A percentile compares a stretch with the other conserved stretches of the same genome.
phyloP scores from a whole-genome alignment of 768 basidiomycete species.

The Phylloporus arenicola region DNA sequence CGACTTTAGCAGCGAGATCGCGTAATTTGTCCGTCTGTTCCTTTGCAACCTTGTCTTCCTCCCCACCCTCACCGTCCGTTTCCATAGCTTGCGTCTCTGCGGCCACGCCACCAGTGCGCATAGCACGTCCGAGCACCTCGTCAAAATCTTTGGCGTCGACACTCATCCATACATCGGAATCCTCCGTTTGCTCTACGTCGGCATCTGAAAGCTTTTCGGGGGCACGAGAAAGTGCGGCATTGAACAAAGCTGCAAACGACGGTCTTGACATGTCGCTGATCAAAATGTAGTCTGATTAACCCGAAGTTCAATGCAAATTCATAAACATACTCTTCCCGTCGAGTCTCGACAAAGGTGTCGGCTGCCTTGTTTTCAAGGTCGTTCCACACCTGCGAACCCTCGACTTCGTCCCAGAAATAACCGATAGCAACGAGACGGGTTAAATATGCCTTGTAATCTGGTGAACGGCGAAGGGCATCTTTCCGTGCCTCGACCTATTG shows the following conservation, averaged over 20 bases:
- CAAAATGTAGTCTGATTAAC: conserved; percentile 5
- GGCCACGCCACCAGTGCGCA: conserved; percentile 11
- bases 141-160: conserved; percentile 75
- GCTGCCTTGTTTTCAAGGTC: conserved; percentile 67
- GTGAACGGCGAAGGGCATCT: conserved; percentile 60
- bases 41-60: conserved; percentile 45
- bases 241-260: conserved; percentile 73
- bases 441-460: conserved; percentile 69
- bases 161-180: conserved; percentile 82
- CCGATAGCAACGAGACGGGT: conserved; percentile 54
- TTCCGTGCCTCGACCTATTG: conserved; percentile 57
- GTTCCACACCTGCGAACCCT: conserved; percentile 77
- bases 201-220: conserved; percentile 22
- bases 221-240: conserved; percentile 50
- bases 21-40: conserved; percentile 67
- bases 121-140: conserved; percentile 51
- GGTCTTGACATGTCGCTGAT: conserved; percentile 54
- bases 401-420: conserved; percentile 74
- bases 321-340: conserved; percentile 59
- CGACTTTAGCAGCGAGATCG: conserved; percentile 78
- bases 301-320: neutral
- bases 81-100: conserved; percentile 44
- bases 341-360: conserved; percentile 55
- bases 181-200: conserved; percentile 42
- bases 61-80: conserved; percentile 34